Base-by-base conservation (phyloP, 352 stramenopile genomes). In the Phytophthora fragariaefolia region DNA sequence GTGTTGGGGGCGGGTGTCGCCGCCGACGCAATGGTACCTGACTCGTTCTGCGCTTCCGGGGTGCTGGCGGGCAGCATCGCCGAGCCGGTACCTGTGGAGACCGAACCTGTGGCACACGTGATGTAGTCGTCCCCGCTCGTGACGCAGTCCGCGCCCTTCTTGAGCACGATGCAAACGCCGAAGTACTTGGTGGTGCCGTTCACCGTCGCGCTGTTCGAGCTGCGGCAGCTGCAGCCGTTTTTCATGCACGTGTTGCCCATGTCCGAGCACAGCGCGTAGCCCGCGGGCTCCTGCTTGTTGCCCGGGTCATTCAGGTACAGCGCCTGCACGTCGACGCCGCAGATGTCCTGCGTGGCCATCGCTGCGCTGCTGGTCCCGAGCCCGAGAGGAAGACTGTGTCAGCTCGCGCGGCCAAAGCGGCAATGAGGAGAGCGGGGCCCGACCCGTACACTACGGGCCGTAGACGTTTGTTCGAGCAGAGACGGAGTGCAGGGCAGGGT, bases 281-380 rank as follows among this genome's bases (percentile, higher is more conserved):
- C 57, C 18, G 26, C 34, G 7, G 71, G 71, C 38, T 77, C 66
- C 51, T 63, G 24, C 51, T 64, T 60, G 54, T 72, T 73, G 28
- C 66, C 70, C 15, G 74, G 66, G 51, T 78, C 74, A 24, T 69
- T 52, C 30, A 82, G 56, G 51, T 79, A 82, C 51, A 78, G 38
- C 13, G 28, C 43, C 30, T 63, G 57, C 52, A 73, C 66, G n/a
- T 72, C 49, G 30, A 64, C 50, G 24, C 61, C 54, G 40, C 71
- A 78, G 18, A 78, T 32, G 57, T 73, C 61, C 47, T 53, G 30
- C 17, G 66, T 47, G 28, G 58, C 43, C 38, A 47, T 56, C 18
- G 66, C 50, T 40, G 34, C 34, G 34, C 32, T 6, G 34, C 15
- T n/a, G 34, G 18, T 42, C 1, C 32, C 13, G 32, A n/a, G 32